Evolutionary conservation across 306 rosid species (phyloP).

Genomic region (Morella rubra): DNA sequence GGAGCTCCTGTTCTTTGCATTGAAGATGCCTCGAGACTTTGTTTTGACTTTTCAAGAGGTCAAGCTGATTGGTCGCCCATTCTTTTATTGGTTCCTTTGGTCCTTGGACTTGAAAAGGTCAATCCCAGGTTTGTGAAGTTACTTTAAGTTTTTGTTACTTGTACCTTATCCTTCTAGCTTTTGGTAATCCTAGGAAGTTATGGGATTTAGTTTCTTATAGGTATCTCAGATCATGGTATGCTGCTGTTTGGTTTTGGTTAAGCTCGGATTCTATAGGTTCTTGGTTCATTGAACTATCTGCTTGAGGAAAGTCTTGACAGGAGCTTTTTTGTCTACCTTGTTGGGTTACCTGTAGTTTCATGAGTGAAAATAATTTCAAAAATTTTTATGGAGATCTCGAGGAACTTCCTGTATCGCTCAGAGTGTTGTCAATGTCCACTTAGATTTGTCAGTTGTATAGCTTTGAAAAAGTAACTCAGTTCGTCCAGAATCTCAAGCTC

Average conservation of each 20-base stretch:
- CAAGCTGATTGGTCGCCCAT: constrained; percentile 74
- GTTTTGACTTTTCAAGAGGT: constrained; percentile 64
- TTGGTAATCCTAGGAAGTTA: not conserved
- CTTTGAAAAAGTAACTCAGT: not conserved
- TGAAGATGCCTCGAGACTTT: constrained; percentile 73
- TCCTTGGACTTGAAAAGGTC: constrained; percentile 95
- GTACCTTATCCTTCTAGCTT: not conserved
- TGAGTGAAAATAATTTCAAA: no score
- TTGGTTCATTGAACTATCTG: constrained; percentile 1
- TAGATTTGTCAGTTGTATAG: not conserved
- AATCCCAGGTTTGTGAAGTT: constrained; percentile 69
- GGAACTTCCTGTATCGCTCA: no score
- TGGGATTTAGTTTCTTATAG: not conserved
- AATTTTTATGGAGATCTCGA: no score
- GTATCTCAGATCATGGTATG: not conserved
- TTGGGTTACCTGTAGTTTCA: not conserved
- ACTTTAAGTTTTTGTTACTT: constrained; percentile 8
- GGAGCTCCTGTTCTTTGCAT: constrained; percentile 95
- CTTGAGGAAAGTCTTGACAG: not conserved
- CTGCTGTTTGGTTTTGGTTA: not conserved
- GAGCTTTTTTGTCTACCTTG: not conserved
- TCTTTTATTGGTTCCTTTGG: constrained; percentile 93
- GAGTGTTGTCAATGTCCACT: not conserved
- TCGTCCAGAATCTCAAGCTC: not conserved
- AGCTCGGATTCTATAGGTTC: not conserved